Evolutionary conservation across 2,329 filamentous ascomycete genomes (phyloP), one percentile per base, ranked within the genome.

Genomic region (Cyphellophora europaea): DNA sequence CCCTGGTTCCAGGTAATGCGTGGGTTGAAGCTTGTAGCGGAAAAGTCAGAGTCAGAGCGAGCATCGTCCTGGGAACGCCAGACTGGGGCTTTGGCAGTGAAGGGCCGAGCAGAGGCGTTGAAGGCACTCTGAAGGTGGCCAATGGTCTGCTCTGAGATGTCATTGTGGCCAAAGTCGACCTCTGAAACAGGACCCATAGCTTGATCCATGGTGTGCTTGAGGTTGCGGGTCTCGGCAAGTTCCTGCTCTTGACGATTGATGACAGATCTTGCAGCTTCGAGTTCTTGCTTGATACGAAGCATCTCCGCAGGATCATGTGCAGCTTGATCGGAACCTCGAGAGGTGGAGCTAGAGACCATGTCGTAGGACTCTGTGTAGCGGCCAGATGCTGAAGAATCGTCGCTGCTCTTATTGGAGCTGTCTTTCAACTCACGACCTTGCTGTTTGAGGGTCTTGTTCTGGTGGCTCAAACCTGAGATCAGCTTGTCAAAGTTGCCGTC

Each of bases 391-490:
- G 55, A 54, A 3, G 59, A 60, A 34, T 47, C 38, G 16, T 50
- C 47, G 30, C 40, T 40, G 18, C 42, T 43, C 33, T 44, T 35
- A 13, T 46, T 41, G 23, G 43, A 37, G 16, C 45, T 36, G 19
- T 32, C 42, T 19, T 47, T 38, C 28, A 74, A 53, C 34, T 66
- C 65, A 38, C 73, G 65, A 41, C 70, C 72, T 51, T 81, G 75
- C 55, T 74, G 69, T 33, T 65, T 66, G 32, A 79, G 58, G n/a
- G 67, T 55, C 28, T 64, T 63, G 50, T 80, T 74, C 50, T 86
- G 80, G 55, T 87, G 78, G n/a, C 75, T 74, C 31, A 89, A 68
- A 53, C 79, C 82, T 37, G 79, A 74, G 44, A 87, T 64, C 33
- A 87, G 48, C 10, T 52, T 51, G 29, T 52, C 40, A 13, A 42